Evolutionary conservation across 2,329 filamentous ascomycete species (phyloP), one percentile per base, ranked within the genome.

Genomic region (Fusarium floridanum): DNA sequence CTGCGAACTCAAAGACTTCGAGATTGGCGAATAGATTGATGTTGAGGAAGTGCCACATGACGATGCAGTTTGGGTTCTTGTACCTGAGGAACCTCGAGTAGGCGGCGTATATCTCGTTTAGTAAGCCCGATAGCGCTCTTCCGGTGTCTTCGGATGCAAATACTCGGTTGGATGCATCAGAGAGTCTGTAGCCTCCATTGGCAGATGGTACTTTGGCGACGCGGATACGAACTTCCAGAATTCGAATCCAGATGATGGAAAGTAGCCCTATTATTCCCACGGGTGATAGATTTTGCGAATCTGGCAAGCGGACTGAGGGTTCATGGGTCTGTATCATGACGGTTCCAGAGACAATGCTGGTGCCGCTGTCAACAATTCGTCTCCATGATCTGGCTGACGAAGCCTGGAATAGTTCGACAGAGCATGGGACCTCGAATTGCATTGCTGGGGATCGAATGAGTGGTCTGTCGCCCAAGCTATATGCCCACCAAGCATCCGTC

Each of bases 31-130:
- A n/a, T 0, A 71, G 4, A 6, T 56, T 56, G 0, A 71, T 29
- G 6, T 66, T 53, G 16, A 53, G 48, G 24, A 0, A 70, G 27
- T 71, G 68, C 68, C 68, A 71, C 8, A 70, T 57, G 0, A 63
- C 61, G 3, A 71, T 70, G 0, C 68, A 66, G 5, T 70, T 71
- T 6, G 68, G 68, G 1, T 71, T 66, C 48, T 64, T 55, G 24
- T 43, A n/a, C 6, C 37, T n/a, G 1, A 62, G 57, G 11, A 60
- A 60, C 14, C 27, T 37, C 4, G 63, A 27, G 9, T 65, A 60
- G 4, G 27, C 11, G 2, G 10, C 36, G 20, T 65, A 65, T 16
- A 65, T 48, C 29, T 60, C 53, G 37, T 41, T n/a, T 4, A 61
- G 37, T 12, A 29, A 20, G 2, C 48, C 48, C 1, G 48, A 53